Evolutionary conservation across 306 rosid species (phyloP).

Genomic region (Chamaecrista fasciculata): DNA sequence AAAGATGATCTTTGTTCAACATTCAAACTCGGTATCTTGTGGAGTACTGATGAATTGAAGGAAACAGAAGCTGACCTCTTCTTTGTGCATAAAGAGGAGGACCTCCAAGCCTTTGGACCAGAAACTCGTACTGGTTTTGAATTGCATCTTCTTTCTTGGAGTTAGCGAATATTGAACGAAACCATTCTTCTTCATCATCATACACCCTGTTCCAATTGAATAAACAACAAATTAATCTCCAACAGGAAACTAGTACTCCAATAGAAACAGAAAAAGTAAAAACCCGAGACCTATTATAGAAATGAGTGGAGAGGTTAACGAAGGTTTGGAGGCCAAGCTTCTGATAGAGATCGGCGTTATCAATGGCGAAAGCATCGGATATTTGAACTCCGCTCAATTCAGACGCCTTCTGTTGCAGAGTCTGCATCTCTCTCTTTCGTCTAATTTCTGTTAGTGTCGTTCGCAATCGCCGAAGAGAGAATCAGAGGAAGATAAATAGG

Average conservation of each 20-base stretch:
- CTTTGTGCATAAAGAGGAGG: slow-evolving; percentile 76
- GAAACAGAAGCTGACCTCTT: slow-evolving; percentile 46
- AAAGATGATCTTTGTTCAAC: background rate
- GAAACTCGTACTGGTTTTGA: slow-evolving; percentile 79
- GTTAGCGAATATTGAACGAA: slow-evolving; percentile 62
- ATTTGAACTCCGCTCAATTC: slow-evolving; percentile 77
- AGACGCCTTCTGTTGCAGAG: slow-evolving; percentile 67
- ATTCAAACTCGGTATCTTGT: background rate
- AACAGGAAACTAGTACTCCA: background rate
- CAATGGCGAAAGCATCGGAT: slow-evolving; percentile 64
- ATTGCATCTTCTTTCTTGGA: slow-evolving; percentile 75
- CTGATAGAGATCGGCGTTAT: slow-evolving; percentile 56
- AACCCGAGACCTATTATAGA: slow-evolving; percentile 59
- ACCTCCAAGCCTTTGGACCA: slow-evolving; percentile 82
- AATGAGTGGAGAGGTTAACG: slow-evolving; percentile 73
- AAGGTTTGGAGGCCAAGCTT: slow-evolving; percentile 72
- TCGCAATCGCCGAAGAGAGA: background rate
- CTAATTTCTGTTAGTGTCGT: too few species aligned
- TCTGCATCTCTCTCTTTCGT: slow-evolving; percentile 45
- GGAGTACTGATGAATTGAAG: background rate
- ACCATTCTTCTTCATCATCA: slow-evolving; percentile 81
- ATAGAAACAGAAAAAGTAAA: too few species aligned
- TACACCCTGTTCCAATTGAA: slow-evolving; percentile 53
- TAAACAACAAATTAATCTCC: background rate
- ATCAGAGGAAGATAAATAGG: background rate